phyloP scores from a whole-genome alignment of 2,329 filamentous ascomycete species.

The Aspergillus amoenus region DNA sequence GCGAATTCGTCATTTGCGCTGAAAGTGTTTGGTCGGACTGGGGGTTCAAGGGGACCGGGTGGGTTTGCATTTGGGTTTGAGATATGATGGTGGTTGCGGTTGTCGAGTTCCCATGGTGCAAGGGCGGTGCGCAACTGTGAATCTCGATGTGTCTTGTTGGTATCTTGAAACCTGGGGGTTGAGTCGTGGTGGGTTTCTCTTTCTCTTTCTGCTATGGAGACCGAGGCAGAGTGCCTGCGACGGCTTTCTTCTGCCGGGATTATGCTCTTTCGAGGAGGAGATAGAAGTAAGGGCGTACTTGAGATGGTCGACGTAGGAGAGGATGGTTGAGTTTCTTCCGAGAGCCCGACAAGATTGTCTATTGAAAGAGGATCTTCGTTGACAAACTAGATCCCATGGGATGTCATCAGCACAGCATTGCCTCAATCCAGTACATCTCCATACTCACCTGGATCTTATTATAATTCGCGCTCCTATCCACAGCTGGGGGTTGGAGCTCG shows the following conservation, averaged over 20 bases:
- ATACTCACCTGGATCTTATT: constrained; percentile 21
- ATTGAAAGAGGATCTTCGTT: constrained; percentile 21
- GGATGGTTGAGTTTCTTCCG: not conserved
- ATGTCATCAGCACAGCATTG: not conserved
- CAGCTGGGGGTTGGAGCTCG: constrained; percentile 6
- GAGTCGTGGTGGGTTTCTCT: too few species aligned
- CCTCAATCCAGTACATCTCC: not conserved
- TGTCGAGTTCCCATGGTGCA: not conserved
- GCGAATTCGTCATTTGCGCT: constrained; percentile 28
- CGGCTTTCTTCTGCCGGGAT: too few species aligned
- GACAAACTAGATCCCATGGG: constrained; percentile 22
- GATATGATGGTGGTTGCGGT: not conserved
- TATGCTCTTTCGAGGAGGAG: not conserved
- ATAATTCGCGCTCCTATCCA: constrained; percentile 13
- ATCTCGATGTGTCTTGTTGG: not conserved
- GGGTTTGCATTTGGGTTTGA: not conserved
- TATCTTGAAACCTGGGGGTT: not conserved
- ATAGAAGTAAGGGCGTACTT: not conserved
- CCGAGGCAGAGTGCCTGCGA: not conserved
- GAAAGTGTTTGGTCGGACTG: constrained; percentile 7
- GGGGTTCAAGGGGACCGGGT: not conserved
- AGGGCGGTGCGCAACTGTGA: not conserved
- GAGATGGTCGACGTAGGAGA: constrained; percentile 1
- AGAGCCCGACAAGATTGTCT: not conserved
- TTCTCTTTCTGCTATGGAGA: not conserved